Conservation (phyloP, 2,329 filamentous ascomycete species). For the Pseudogymnoascus sp. region DNA sequence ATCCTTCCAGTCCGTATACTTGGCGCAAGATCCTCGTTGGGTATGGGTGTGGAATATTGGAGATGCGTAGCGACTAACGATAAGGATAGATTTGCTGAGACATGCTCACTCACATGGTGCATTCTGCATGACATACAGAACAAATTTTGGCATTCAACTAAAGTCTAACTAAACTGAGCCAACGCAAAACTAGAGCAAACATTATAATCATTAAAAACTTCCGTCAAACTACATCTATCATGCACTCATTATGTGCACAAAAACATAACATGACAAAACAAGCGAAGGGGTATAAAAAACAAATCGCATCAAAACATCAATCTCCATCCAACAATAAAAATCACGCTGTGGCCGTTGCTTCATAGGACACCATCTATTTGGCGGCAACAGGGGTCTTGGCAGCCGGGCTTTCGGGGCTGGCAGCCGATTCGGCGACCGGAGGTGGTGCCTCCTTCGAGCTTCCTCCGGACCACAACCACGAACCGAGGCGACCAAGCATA, state of each 20-base stretch:
- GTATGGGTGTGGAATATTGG: not conserved
- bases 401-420: not conserved
- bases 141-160: slow-evolving; percentile 3
- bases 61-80: not conserved
- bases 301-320: slow-evolving; percentile 6
- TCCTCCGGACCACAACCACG: not conserved
- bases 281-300: slow-evolving; percentile 7
- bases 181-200: slow-evolving; percentile 1
- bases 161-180: slow-evolving; percentile 2
- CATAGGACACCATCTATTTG: not conserved
- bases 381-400: not conserved
- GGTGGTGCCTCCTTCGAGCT: not conserved
- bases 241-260: slow-evolving; percentile 8
- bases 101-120: not conserved
- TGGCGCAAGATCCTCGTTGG: not conserved
- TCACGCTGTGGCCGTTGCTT: not conserved
- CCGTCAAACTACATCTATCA: slow-evolving; percentile 1
- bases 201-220: slow-evolving; percentile 8
- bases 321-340: not conserved
- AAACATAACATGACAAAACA: slow-evolving; percentile 8
- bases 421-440: not conserved
- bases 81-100: not conserved
- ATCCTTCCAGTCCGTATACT: not conserved
- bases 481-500: slow-evolving; percentile 4
- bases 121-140: not conserved